Conservation (phyloP, 2,329 filamentous ascomycete genomes). For the Claviceps sorghi region DNA sequence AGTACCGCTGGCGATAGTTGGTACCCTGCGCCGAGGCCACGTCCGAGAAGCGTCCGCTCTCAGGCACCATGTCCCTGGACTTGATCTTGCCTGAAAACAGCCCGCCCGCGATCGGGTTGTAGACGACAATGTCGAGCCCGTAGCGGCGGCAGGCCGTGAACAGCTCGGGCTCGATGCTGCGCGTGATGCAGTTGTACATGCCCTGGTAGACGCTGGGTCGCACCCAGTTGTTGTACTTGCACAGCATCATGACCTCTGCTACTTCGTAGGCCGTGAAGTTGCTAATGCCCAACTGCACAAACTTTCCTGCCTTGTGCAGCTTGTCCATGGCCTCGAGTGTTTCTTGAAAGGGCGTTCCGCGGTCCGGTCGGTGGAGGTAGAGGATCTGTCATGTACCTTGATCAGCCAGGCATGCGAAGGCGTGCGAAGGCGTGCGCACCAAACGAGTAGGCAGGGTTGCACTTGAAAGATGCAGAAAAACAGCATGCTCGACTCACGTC, state of each 20-base stretch:
- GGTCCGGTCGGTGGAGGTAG: constrained; percentile 31
- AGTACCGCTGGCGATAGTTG: constrained; percentile 55
- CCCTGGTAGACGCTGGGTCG: constrained; percentile 73
- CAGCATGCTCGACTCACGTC: constrained; percentile 34
- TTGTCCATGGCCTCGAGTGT: constrained; percentile 66
- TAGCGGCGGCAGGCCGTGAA: constrained; percentile 61
- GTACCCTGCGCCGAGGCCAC: constrained; percentile 32
- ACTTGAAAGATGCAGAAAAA: background rate
- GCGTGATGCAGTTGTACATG: constrained; percentile 74
- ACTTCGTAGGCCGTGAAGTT: constrained; percentile 85
- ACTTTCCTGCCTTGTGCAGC: constrained; percentile 75
- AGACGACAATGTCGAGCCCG: constrained; percentile 64
- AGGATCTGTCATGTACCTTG: constrained; percentile 15
- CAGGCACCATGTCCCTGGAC: constrained; percentile 44
- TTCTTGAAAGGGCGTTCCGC: constrained; percentile 60
- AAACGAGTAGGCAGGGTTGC: background rate
- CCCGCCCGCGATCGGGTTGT: constrained; percentile 71
- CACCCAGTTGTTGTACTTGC: constrained; percentile 68
- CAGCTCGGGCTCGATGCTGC: constrained; percentile 61
- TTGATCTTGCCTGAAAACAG: constrained; percentile 71
- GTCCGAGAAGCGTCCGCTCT: constrained; percentile 57
- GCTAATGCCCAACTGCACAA: constrained; percentile 62
- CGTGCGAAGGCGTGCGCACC: background rate
- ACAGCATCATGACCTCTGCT: constrained; percentile 68
- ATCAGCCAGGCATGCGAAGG: no score